phyloP scores from a whole-genome alignment of 371 early-diverging fungal genomes.

The Actinomortierella ambigua region DNA sequence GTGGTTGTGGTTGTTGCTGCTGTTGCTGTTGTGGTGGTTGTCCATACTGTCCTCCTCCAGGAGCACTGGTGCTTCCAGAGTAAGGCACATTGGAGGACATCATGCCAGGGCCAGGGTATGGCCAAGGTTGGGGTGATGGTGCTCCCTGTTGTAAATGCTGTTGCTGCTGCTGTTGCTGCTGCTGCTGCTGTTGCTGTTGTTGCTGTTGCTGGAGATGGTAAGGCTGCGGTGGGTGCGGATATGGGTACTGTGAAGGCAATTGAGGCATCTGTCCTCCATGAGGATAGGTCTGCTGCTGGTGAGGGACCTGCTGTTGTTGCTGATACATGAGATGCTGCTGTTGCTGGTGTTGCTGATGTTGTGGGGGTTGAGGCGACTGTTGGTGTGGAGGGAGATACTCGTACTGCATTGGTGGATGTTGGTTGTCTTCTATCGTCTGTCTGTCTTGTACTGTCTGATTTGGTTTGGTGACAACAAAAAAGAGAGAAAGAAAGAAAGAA shows the following conservation, averaged over 20 bases:
- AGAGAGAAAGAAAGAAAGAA: neutral
- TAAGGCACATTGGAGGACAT: no score
- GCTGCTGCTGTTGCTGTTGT: constrained; percentile 13
- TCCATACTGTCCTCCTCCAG: neutral
- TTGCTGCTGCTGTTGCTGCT: constrained; percentile 2
- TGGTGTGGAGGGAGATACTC: constrained; percentile 27
- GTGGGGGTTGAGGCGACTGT: constrained; percentile 7
- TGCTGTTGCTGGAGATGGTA: constrained; percentile 5
- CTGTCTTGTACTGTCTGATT: neutral
- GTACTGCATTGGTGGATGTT: constrained; percentile 37
- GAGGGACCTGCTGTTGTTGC: neutral
- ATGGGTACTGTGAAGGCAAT: no score
- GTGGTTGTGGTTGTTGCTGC: constrained; percentile 6
- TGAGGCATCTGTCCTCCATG: no score
- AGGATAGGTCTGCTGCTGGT: no score
- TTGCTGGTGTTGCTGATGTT: constrained; percentile 18
- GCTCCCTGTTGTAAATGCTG: no score
- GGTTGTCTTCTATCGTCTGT: neutral
- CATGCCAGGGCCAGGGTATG: no score
- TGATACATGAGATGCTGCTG: constrained; percentile 1
- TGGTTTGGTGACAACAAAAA: neutral
- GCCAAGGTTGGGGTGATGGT: no score
- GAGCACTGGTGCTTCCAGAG: no score
- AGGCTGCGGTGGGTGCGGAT: no score
- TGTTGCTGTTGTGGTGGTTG: constrained; percentile 10